Conservation (phyloP, 1,284 basidiomycete genomes). For the Ceratobasidium sp. region DNA sequence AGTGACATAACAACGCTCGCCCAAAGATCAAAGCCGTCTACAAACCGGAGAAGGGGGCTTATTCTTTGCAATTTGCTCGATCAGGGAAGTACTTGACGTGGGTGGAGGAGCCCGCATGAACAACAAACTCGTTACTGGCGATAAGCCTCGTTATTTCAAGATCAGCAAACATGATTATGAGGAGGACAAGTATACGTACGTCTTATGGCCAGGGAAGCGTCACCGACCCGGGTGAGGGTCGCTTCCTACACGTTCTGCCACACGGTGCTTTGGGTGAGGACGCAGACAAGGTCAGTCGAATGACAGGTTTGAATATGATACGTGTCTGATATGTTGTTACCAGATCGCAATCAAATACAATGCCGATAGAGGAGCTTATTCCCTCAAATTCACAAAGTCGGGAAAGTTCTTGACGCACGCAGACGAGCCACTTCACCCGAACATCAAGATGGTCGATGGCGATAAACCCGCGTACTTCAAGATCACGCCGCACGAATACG, state of each 20-base stretch:
- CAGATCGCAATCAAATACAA: not conserved
- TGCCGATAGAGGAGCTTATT: not conserved
- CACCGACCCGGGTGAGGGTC: not conserved
- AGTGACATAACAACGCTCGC: not conserved
- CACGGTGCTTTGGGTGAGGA: not conserved
- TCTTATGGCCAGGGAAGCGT: too few species aligned
- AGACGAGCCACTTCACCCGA: not conserved
- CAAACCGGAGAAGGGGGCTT: not conserved
- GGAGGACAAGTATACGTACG: not conserved
- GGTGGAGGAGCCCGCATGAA: not conserved
- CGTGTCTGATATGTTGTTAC: not conserved
- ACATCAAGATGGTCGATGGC: not conserved
- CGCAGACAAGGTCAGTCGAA: not conserved
- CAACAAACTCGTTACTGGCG: conserved; percentile 6
- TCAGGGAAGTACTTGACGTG: conserved; percentile 24
- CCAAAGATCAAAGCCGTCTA: not conserved
- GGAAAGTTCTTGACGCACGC: not conserved
- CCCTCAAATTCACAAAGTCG: not conserved
- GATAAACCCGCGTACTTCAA: not conserved
- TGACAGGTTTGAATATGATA: too few species aligned
- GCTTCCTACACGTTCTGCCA: not conserved
- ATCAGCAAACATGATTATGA: conserved; percentile 5
- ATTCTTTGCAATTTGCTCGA: not conserved
- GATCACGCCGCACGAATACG: not conserved
- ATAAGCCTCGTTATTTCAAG: conserved; percentile 24